Evolutionary conservation across 192 early-diverging fungal genomes (phyloP).

Genomic region (Mortierella claussenii): DNA sequence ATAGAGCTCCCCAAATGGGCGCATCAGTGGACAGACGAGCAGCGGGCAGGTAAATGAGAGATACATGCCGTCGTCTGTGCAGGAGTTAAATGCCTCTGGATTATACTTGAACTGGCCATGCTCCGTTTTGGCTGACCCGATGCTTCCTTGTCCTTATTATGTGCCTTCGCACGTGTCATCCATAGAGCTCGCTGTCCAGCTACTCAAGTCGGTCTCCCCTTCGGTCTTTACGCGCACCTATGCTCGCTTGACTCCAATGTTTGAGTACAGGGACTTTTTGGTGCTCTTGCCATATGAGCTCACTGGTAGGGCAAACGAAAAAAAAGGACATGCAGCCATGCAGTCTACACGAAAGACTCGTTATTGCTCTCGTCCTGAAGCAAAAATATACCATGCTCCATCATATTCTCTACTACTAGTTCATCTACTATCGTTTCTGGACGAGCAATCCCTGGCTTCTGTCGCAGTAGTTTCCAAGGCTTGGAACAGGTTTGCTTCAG

Average conservation of each 20-base stretch:
- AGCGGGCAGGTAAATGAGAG: constrained; percentile 53
- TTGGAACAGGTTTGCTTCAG: constrained; percentile 69
- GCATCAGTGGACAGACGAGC: constrained; percentile 58
- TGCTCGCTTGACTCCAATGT: constrained; percentile 30
- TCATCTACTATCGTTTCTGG: constrained; percentile 63
- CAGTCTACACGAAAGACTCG: too few relatives aligned
- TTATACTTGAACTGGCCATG: too few relatives aligned
- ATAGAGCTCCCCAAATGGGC: constrained; percentile 56
- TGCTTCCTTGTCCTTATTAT: too few relatives aligned
- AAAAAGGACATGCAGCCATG: too few relatives aligned
- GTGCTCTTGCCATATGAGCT: constrained; percentile 45
- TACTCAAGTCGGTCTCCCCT: constrained; percentile 44
- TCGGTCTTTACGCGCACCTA: constrained; percentile 41
- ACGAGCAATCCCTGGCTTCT: constrained; percentile 57
- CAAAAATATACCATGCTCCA: background rate
- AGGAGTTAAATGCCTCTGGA: too few relatives aligned
- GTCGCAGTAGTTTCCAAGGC: constrained; percentile 63
- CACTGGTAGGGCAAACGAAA: constrained; percentile 14
- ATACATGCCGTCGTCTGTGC: too few relatives aligned
- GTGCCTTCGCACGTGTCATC: too few relatives aligned
- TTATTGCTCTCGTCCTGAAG: too few relatives aligned
- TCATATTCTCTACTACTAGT: constrained; percentile 8
- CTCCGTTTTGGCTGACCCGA: background rate
- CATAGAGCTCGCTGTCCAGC: constrained; percentile 43
- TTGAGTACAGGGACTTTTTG: constrained; percentile 42